Evolutionary conservation across 2,329 filamentous ascomycete genomes (phyloP).

Genomic region (Diaporthe capsici): DNA sequence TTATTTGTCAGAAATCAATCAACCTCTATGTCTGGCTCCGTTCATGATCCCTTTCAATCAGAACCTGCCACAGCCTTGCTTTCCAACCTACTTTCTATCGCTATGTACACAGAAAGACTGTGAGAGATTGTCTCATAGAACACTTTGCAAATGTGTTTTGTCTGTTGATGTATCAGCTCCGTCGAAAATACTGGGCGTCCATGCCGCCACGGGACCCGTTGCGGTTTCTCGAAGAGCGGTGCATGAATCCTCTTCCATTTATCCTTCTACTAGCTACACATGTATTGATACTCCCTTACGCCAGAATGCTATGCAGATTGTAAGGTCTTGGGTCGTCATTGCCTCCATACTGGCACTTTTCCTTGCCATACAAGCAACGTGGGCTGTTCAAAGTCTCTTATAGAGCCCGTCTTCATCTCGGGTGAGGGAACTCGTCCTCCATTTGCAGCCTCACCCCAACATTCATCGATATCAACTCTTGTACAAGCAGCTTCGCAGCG

Average conservation of each 20-base stretch:
- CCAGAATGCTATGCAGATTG: conserved; percentile 35
- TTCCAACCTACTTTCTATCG: not conserved
- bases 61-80: not conserved
- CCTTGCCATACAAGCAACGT: not conserved
- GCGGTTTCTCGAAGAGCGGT: not conserved
- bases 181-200: no score
- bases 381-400: not conserved
- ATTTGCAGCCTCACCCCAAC: conserved; percentile 93
- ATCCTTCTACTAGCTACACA: not conserved
- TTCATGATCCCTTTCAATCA: not conserved
- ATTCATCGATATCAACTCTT: conserved; percentile 98
- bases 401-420: conserved; percentile 49
- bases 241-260: not conserved
- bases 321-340: not conserved
- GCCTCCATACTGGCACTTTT: not conserved
- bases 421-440: conserved; percentile 91
- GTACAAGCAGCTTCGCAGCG: conserved; percentile 94
- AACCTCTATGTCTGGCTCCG: not conserved
- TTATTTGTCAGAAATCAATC: not conserved
- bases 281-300: conserved; percentile 21
- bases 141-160: not conserved
- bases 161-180: not conserved
- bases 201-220: not conserved
- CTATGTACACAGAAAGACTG: no score
- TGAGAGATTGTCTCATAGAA: not conserved